phyloP scores from a whole-genome alignment of 2,329 filamentous ascomycete genomes.

The Amauroascus verrucosus region DNA sequence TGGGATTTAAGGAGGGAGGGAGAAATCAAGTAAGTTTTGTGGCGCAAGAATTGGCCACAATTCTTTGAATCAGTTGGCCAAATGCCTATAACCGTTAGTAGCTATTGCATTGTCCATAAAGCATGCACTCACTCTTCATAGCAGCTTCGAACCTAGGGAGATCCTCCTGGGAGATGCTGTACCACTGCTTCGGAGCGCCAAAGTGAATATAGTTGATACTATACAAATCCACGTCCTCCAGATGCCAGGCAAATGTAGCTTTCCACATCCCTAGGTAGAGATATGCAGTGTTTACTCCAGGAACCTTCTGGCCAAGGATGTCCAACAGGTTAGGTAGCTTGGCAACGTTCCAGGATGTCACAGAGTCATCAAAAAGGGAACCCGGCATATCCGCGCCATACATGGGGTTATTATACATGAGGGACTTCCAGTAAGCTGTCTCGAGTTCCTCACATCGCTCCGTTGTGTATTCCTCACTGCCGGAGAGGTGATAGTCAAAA shows the following conservation, averaged over 20 bases:
- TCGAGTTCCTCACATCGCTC: slow-evolving; percentile 93
- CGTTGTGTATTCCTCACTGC: slow-evolving; percentile 73
- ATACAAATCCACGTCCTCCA: slow-evolving; percentile 97
- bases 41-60: slow-evolving; percentile 88
- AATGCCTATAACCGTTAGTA: slow-evolving; percentile 40
- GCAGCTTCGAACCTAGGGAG: slow-evolving; percentile 84
- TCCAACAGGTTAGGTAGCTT: slow-evolving; percentile 89
- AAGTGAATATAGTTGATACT: slow-evolving; percentile 99
- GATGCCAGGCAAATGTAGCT: slow-evolving; percentile 96
- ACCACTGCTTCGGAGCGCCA: slow-evolving; percentile 97
- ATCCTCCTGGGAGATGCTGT: slow-evolving; percentile 94
- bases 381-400: slow-evolving; percentile 96
- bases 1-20: slow-evolving; percentile 76
- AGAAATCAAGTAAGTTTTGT: slow-evolving; percentile 96
- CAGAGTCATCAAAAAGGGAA: slow-evolving; percentile 80
- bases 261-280: slow-evolving; percentile 99
- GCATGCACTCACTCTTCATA: slow-evolving; percentile 58
- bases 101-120: neutral
- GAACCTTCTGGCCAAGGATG: slow-evolving; percentile 87
- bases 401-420: slow-evolving; percentile 87
- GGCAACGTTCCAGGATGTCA: slow-evolving; percentile 83
- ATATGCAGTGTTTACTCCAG: slow-evolving; percentile 95
- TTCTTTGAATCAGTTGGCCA: slow-evolving; percentile 94
- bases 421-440: slow-evolving; percentile 90
- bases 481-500: slow-evolving; percentile 81